phyloP scores from a whole-genome alignment of 1,284 basidiomycete species.

The Butyriboletus appendiculatus region DNA sequence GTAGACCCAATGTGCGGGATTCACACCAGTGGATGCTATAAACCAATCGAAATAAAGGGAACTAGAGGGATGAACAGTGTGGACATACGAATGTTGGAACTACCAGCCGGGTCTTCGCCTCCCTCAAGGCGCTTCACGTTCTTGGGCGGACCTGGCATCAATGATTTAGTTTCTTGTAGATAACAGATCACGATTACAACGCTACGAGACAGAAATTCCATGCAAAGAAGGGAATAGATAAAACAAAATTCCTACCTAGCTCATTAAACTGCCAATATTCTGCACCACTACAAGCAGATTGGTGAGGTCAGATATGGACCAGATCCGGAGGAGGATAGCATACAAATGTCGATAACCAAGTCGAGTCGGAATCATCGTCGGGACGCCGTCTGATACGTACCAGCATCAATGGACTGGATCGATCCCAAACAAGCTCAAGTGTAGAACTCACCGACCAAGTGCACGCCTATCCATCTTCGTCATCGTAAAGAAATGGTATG shows the following conservation, averaged over 20 bases:
- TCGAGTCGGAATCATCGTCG: conserved; percentile 40
- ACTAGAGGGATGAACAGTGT: neutral
- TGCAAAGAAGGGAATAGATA: neutral
- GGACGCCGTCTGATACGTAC: conserved; percentile 41
- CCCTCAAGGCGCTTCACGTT: conserved; percentile 40
- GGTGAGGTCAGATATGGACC: neutral
- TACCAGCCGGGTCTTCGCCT: conserved; percentile 44
- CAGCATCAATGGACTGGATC: neutral
- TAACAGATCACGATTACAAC: neutral
- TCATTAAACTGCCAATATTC: conserved; percentile 50
- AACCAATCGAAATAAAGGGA: neutral
- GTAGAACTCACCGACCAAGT: conserved; percentile 37
- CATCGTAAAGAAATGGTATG: neutral
- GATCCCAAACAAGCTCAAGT: neutral
- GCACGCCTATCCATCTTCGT: conserved; percentile 34
- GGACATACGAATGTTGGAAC: conserved; percentile 41
- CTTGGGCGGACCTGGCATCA: conserved; percentile 27
- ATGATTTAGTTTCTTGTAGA: conserved; percentile 8
- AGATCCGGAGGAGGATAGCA: conserved; percentile 8
- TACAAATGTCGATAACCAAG: conserved; percentile 49
- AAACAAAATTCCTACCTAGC: conserved; percentile 26
- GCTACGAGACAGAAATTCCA: neutral
- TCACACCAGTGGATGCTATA: conserved; percentile 43
- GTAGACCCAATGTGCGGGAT: conserved; percentile 42
- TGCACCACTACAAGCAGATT: conserved; percentile 33